These are phyloP conservation scores for Blastocystis sp. DNA, from an alignment of 352 stramenopile genomes.

Conservation along the genomic window DNA sequence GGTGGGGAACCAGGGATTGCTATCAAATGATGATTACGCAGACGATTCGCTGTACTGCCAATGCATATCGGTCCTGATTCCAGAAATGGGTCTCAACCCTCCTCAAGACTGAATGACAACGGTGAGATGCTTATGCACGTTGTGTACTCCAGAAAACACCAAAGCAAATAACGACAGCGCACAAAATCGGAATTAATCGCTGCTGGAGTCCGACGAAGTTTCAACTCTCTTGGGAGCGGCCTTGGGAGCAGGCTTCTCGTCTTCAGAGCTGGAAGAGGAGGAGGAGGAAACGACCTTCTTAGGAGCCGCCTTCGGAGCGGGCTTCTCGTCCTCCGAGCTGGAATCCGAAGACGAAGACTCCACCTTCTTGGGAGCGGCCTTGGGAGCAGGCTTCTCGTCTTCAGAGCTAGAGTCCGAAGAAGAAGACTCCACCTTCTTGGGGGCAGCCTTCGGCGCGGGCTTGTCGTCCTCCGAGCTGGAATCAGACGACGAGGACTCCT, in stretches of 20 bases:
- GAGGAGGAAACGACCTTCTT: constrained; percentile 60
- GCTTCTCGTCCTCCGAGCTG: constrained; percentile 66
- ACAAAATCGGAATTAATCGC: constrained; percentile 62
- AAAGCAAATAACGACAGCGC: not conserved
- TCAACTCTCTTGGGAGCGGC: constrained; percentile 39
- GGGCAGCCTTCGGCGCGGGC: constrained; percentile 44
- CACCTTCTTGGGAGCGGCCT: constrained; percentile 69
- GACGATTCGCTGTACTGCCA: too few relatives aligned
- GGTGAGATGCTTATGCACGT: too few relatives aligned
- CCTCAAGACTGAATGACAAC: too few relatives aligned
- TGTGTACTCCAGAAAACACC: too few relatives aligned
- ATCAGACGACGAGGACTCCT: constrained; percentile 41
- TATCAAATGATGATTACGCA: too few relatives aligned
- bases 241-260: constrained; percentile 60
- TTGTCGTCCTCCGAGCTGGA: constrained; percentile 69
- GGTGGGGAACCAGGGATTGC: not conserved
- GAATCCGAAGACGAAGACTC: constrained; percentile 50
- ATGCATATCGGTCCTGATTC: too few relatives aligned
- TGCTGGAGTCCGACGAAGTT: too few relatives aligned
- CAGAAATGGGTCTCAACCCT: too few relatives aligned
- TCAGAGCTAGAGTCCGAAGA: constrained; percentile 29
- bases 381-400: constrained; percentile 68
- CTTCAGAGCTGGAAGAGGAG: constrained; percentile 36
- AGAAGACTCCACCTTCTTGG: constrained; percentile 61
- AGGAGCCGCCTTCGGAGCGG: constrained; percentile 41